These are phyloP conservation scores for Orbilia javanica DNA, from an alignment of 2,329 filamentous ascomycete genomes.

Conservation along the genomic window DNA sequence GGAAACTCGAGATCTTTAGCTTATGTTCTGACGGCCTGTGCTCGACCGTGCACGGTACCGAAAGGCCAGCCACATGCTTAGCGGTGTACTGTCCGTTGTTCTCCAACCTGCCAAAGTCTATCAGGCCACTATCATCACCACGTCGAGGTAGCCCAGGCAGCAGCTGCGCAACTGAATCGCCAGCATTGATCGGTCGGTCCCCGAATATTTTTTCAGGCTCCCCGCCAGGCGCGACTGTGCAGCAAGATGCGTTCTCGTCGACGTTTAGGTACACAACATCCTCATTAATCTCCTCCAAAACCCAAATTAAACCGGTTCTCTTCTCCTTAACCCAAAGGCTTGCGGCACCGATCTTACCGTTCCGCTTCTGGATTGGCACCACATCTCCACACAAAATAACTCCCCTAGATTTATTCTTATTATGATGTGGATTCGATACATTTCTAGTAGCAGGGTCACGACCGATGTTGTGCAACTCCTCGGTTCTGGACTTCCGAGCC, in stretches of 20 bases:
- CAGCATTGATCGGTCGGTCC: constrained; percentile 67
- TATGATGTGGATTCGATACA: constrained; percentile 70
- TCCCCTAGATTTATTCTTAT: constrained; percentile 81
- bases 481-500: constrained; percentile 38
- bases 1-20: constrained; percentile 90
- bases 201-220: constrained; percentile 67
- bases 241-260: constrained; percentile 36
- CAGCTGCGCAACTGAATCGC: constrained; percentile 80
- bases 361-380: constrained; percentile 96
- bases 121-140: constrained; percentile 73
- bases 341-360: constrained; percentile 89
- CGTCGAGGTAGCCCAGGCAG: constrained; percentile 85
- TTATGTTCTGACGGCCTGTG: constrained; percentile 77
- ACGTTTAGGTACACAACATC: constrained; percentile 79
- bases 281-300: constrained; percentile 96
- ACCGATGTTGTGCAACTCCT: constrained; percentile 47
- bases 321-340: constrained; percentile 99
- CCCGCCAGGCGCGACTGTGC: constrained; percentile 26
- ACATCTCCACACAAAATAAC: constrained; percentile 96
- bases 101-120: constrained; percentile 82
- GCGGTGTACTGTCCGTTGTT: constrained; percentile 86
- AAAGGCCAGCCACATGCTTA: constrained; percentile 79
- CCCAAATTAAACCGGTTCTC: constrained; percentile 92
- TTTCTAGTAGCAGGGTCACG: constrained; percentile 46
- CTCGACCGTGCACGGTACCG: constrained; percentile 85